These are phyloP conservation scores for Telfairia occidentalis DNA, from an alignment of 331 rosid genomes.

Conservation along the genomic window DNA sequence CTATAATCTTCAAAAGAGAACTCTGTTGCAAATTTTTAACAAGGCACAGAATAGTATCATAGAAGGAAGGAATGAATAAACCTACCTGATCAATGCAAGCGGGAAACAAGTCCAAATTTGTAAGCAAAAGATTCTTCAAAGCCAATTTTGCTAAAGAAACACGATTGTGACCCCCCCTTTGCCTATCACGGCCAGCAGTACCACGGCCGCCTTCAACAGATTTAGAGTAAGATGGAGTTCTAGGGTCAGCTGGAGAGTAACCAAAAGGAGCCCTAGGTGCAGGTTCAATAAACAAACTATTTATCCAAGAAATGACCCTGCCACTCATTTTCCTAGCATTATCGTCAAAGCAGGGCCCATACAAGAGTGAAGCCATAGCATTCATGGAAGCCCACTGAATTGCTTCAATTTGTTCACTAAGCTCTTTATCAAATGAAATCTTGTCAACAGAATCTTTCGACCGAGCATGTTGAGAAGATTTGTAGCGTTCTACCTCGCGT, in stretches of 20 bases:
- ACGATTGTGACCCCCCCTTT: conserved; percentile 76
- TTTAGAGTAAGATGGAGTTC: conserved; percentile 94
- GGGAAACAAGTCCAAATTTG: conserved; percentile 95
- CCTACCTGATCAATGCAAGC: conserved; percentile 96
- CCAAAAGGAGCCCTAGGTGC: conserved; percentile 96
- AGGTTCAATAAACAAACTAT: conserved; percentile 87
- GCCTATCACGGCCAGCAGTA: conserved; percentile 84
- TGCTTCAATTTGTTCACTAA: conserved; percentile 92
- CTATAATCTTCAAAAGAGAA: neutral
- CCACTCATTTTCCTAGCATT: conserved; percentile 99
- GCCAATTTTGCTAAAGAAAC: conserved; percentile 86
- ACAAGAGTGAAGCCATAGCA: conserved; percentile 90
- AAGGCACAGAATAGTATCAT: neutral
- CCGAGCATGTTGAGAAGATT: conserved; percentile 90
- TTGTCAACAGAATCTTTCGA: conserved; percentile 98
- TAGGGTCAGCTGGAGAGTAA: conserved; percentile 93
- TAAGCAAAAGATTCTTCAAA: conserved; percentile 77
- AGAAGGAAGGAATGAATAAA: neutral
- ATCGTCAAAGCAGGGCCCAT: conserved; percentile 99
- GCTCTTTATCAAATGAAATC: conserved; percentile 88
- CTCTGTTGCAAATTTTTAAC: neutral
- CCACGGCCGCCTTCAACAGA: conserved; percentile 71
- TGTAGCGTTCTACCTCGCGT: conserved; percentile 95
- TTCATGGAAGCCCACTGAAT: conserved; percentile 99
- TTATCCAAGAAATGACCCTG: conserved; percentile 90